These are phyloP conservation scores for Sicyos baderoa DNA, from an alignment of 306 rosid species.

Conservation along the genomic window DNA sequence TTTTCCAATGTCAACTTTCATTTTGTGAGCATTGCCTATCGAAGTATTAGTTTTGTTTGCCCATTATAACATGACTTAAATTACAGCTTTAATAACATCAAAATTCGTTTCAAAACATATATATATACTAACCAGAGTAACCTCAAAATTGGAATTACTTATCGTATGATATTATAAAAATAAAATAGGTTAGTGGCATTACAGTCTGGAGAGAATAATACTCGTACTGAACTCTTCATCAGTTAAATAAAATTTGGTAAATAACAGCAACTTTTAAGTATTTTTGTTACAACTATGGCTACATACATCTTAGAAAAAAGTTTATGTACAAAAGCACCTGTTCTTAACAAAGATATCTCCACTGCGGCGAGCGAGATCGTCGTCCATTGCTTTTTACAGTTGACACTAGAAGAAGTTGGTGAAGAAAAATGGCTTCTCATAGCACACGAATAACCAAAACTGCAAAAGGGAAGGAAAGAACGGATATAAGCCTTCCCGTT, in stretches of 20 bases:
- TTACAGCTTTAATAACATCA: not conserved
- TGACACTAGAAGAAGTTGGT: slow-evolving; percentile 15
- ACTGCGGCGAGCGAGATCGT: not conserved
- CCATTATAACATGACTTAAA: no score
- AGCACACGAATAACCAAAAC: slow-evolving; percentile 51
- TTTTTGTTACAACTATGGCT: slow-evolving; percentile 2
- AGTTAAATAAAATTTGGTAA: slow-evolving; percentile 5
- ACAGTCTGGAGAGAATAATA: not conserved
- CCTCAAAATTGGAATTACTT: not conserved
- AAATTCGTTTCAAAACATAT: not conserved
- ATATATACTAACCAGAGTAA: not conserved
- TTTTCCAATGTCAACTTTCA: no score
- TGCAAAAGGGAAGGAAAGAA: slow-evolving; percentile 41
- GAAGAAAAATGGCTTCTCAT: slow-evolving; percentile 32
- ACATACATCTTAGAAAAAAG: slow-evolving; percentile 5
- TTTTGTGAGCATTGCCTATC: no score
- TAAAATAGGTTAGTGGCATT: not conserved
- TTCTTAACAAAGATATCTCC: not conserved
- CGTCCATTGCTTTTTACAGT: not conserved
- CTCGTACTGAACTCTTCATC: not conserved
- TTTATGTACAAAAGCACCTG: slow-evolving; percentile 2
- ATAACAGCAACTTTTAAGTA: slow-evolving; percentile 1
- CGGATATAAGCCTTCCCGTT: slow-evolving; percentile 15
- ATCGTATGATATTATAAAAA: not conserved
- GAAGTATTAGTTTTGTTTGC: no score